These are phyloP conservation scores for Aaosphaeria pasadenensis DNA, from an alignment of 2,329 filamentous ascomycete genomes.

Conservation along the genomic window DNA sequence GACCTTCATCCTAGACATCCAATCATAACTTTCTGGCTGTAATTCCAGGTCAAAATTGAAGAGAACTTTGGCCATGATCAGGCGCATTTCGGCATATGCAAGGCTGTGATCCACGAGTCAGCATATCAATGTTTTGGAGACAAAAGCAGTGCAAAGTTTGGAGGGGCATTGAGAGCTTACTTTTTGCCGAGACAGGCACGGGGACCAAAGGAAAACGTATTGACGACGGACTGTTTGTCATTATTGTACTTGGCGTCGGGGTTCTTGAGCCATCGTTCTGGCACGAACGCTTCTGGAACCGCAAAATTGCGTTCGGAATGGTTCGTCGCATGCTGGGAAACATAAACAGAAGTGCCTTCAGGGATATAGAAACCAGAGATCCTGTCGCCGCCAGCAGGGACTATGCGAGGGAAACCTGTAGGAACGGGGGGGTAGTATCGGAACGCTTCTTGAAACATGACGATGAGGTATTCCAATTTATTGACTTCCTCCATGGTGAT, in stretches of 20 bases:
- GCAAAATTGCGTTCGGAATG: slow-evolving; percentile 22
- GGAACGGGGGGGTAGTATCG: slow-evolving; percentile 19
- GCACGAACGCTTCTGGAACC: slow-evolving; percentile 21
- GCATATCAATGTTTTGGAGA: neutral
- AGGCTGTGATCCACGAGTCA: slow-evolving; percentile 6
- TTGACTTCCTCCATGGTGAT: slow-evolving; percentile 10
- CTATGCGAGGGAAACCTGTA: slow-evolving; percentile 6
- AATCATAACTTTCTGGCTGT: slow-evolving; percentile 6
- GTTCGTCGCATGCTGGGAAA: slow-evolving; percentile 16
- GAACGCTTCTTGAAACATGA: slow-evolving; percentile 13
- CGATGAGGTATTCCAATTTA: slow-evolving; percentile 13
- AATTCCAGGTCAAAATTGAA: slow-evolving; percentile 25
- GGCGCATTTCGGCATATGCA: slow-evolving; percentile 32
- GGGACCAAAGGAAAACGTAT: slow-evolving; percentile 25
- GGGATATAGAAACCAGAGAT: slow-evolving; percentile 6
- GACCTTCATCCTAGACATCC: slow-evolving; percentile 7
- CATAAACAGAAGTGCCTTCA: slow-evolving; percentile 4
- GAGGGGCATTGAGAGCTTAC: slow-evolving; percentile 12
- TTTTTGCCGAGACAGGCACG: slow-evolving; percentile 34
- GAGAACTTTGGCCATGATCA: slow-evolving; percentile 20
- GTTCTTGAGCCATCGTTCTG: slow-evolving; percentile 34
- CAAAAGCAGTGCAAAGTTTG: neutral
- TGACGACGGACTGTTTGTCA: slow-evolving; percentile 18
- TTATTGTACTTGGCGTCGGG: slow-evolving; percentile 13
- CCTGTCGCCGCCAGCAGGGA: slow-evolving; percentile 7